Base-by-base conservation (phyloP, 2,329 filamentous ascomycete species). In the Orbilia blumenaviensis region DNA sequence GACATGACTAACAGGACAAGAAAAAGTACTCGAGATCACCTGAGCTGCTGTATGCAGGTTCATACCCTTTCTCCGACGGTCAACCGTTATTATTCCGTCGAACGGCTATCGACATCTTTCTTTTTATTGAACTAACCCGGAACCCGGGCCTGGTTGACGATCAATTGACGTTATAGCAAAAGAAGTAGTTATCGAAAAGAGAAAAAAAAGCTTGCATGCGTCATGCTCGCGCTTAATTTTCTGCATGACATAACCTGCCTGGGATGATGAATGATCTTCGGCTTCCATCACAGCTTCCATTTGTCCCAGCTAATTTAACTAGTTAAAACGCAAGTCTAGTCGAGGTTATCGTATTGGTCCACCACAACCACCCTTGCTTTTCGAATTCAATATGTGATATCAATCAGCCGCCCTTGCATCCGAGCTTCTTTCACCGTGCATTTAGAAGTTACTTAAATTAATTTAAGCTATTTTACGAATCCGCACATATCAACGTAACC, bases 401-500 rank as follows among this genome's bases (percentile, higher is more conserved):
- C 41, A 44, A 44, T 41, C 36, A 5, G 6, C 41, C 41, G 14
- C 10, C 25, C 44, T 27, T 32, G 27, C 27, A n/a, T 48, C n/a
- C 48, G 25, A 2, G 6, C 41, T 18, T 23, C 23, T 12, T 41
- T 41, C 12, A 16, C n/a, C 36, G n/a, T n/a, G n/a, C n/a, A n/a
- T n/a, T n/a, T n/a, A n/a, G n/a, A n/a, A n/a, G n/a, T n/a, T n/a
- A n/a, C n/a, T n/a, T n/a, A n/a, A n/a, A n/a, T n/a, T n/a, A n/a
- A n/a, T n/a, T n/a, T n/a, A n/a, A n/a, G n/a, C n/a, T n/a, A n/a
- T n/a, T n/a, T 66, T 23, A 68, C 29, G 50, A 68, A 56, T 71
- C 66, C 27, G 66, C 66, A 56, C 42, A 71, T 25, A 71, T 41
- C 56, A 71, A 36, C 12, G 8, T 63, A 6, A 72, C 48, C 18